Evolutionary conservation across 257 asterid genomes (phyloP), one percentile per base, ranked within the genome.

Genomic region (Fraxinus cuspidata): DNA sequence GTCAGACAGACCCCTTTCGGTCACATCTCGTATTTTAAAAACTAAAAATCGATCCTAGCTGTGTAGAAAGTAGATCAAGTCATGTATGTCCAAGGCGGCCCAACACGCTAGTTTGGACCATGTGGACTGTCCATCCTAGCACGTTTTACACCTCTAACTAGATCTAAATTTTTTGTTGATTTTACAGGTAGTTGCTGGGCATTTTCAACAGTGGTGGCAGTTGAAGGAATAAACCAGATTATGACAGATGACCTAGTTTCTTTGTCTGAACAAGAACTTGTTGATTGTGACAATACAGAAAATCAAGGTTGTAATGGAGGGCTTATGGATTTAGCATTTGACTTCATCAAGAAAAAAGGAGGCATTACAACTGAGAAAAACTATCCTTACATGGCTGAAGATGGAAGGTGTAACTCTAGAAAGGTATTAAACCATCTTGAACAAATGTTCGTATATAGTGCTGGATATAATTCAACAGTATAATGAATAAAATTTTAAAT

Each of bases 121-220:
- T 11, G 51, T 56, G 65, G 28, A 27, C 13, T 1, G 11, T 56
- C 65, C 65, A 56, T n/a, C 21, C 25, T 18, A n/a, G 11, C 65
- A n/a, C 21, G 11, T 56, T 56, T 19, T 56, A 56, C 23, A 19
- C 64, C 64, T 53, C 64, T 53, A 53, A 53, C 64, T 18, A 44
- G 51, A 51, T 51, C 63, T 5, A 4, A 16, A 18, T 5, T 4
- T 15, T 51, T 40, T 56, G 8, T 31, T 12, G 31, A 47, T 38
- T 28, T 51, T 77, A 60, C 83, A 94, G 98, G 97, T 23, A 94
- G 98, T 79, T 94, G 98, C 68, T 94, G 98, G 98, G 97, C 98
- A 25, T 94, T 95, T 87, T 91, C 99, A 5, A 86, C 99, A 0
- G 93, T 95, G 27, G 98, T 84, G 32, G 96, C 92, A 7, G 92